Conservation (phyloP, 768 basidiomycete genomes). For the Sistotremastrum niveocremeum region DNA sequence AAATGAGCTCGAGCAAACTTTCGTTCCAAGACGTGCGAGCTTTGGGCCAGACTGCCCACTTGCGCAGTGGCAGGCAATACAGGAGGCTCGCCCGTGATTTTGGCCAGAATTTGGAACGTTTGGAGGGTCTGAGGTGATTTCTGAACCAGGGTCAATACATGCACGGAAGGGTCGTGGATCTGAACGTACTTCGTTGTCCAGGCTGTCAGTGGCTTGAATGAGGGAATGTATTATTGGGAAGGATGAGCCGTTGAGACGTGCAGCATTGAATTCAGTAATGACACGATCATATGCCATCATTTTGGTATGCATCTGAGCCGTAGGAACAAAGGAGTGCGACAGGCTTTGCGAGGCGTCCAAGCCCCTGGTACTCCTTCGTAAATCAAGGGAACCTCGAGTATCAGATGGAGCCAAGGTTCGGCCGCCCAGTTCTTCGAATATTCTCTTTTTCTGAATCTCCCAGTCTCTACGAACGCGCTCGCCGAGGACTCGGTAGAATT, state of each 20-base stretch:
- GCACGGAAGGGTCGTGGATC: neutral
- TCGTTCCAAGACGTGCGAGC: slow-evolving; percentile 71
- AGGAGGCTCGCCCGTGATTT: slow-evolving; percentile 68
- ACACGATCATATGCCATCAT: slow-evolving; percentile 94
- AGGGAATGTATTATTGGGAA: slow-evolving; percentile 67
- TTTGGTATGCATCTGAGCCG: slow-evolving; percentile 73
- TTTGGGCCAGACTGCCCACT: slow-evolving; percentile 24
- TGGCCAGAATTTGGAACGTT: slow-evolving; percentile 59
- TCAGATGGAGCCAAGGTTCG: slow-evolving; percentile 34
- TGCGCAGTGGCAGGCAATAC: slow-evolving; percentile 65
- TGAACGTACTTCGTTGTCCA: slow-evolving; percentile 41
- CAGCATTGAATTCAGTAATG: slow-evolving; percentile 61
- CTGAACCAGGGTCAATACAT: slow-evolving; percentile 20
- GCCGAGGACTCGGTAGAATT: slow-evolving; percentile 73
- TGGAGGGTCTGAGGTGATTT: slow-evolving; percentile 48
- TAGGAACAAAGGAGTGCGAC: neutral
- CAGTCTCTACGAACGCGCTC: slow-evolving; percentile 66
- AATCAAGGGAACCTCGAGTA: slow-evolving; percentile 42
- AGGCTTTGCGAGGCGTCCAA: slow-evolving; percentile 39
- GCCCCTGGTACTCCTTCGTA: slow-evolving; percentile 49
- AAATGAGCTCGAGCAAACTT: slow-evolving; percentile 75
- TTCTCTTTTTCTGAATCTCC: slow-evolving; percentile 81
- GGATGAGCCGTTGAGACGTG: slow-evolving; percentile 56
- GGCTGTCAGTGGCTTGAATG: slow-evolving; percentile 49
- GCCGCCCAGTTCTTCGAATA: slow-evolving; percentile 82